Evolutionary conservation across 2,329 filamentous ascomycete genomes (phyloP), one percentile per base, ranked within the genome.

Genomic region (Pseudogymnoascus sp.): DNA sequence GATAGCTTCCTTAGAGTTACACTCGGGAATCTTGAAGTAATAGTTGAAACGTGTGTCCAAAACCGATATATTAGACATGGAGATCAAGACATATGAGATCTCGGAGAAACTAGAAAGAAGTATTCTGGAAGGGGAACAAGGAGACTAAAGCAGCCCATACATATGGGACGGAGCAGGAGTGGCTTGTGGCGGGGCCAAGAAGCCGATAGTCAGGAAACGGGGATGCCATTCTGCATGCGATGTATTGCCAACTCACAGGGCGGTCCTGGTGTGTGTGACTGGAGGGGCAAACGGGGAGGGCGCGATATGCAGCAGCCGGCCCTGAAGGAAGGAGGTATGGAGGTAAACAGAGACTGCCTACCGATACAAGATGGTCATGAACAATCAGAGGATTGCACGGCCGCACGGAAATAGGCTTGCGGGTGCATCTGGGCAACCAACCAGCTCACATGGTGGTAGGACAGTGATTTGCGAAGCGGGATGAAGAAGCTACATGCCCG

Each of bases 41-140:
- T 55, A 33, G 8, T 15, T 55, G 48, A 55, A 55, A 55, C 48
- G n/a, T 33, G 48, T 55, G 48, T 55, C 27, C 48, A 55, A 55
- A 33, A 55, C 29, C 29, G 18, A 55, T 55, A 55, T 55, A 55
- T 55, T 29, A 55, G 48, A 55, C 48, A 55, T 55, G 29, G 27
- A 55, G 48, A 18, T 55, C 48, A 55, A 55, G 48, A 55, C 48
- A 55, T 55, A 40, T 55, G 48, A 55, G 48, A 55, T 55, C 48
- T 55, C 48, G 48, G 48, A 55, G 31, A 55, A 55, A 33, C 48
- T 18, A 55, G 15, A 55, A 55, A 55, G 48, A 55, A 55, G 48
- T 33, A 33, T 55, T 55, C 48, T 55, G 29, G 48, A 55, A 55
- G 48, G 21, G 48, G 48, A 55, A 55, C 48, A 55, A 55, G 48